These are phyloP conservation scores for Polysphondylium violaceum DNA, from an alignment of 78 protist genomes.

Conservation along the genomic window DNA sequence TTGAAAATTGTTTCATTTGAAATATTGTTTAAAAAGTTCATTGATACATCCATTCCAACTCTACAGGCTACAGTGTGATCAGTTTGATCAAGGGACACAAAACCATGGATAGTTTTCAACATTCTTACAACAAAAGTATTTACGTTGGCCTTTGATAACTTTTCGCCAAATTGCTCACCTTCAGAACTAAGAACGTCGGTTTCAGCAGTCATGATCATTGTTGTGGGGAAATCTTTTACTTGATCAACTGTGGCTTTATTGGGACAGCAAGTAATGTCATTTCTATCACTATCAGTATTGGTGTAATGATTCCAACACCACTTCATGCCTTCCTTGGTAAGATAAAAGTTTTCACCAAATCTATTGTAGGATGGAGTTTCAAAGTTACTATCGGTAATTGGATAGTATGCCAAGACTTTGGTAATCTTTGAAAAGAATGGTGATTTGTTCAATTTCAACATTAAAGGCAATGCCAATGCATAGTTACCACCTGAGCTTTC, in stretches of 20 bases:
- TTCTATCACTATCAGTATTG: not conserved
- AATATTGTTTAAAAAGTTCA: conserved; percentile 6
- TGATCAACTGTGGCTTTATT: conserved; percentile 10
- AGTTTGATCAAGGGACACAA: conserved; percentile 2
- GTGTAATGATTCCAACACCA: conserved; percentile 19
- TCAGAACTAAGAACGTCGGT: not conserved
- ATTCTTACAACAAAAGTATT: not conserved
- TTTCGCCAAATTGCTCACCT: not conserved
- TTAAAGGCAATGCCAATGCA: not conserved
- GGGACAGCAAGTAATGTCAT: not conserved
- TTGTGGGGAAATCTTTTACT: not conserved
- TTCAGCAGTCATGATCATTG: not conserved
- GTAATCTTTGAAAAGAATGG: not conserved
- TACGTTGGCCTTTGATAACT: not conserved
- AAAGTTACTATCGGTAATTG: conserved; percentile 1
- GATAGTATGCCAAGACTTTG: not conserved
- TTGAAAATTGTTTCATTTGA: not conserved
- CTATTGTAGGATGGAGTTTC: not conserved
- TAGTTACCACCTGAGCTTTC: conserved; percentile 15
- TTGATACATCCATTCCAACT: conserved; percentile 14
- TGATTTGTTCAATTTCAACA: not conserved
- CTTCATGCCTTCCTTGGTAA: not conserved
- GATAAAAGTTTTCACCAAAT: not conserved
- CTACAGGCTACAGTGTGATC: not conserved
- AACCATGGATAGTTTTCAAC: conserved; percentile 15